Conservation (phyloP, 1,284 basidiomycete species). For the Neolentinus lepideus region DNA sequence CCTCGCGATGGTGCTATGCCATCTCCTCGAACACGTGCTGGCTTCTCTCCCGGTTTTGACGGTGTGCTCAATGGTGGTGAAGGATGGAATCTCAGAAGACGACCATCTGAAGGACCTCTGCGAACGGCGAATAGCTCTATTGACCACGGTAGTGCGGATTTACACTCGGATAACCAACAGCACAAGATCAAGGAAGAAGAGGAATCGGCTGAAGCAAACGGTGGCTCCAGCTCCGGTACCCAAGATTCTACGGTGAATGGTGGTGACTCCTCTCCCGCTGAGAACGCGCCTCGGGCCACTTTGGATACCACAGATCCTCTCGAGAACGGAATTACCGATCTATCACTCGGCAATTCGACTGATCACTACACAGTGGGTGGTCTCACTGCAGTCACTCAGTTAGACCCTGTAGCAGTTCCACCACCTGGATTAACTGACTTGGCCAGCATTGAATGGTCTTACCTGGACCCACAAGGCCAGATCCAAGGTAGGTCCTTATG, state of each 20-base stretch:
- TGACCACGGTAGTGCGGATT: conserved; percentile 25
- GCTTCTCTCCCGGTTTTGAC: conserved; percentile 55
- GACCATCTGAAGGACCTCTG: conserved; percentile 42
- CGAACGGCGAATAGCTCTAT: conserved; percentile 30
- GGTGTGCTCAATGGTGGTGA: conserved; percentile 63
- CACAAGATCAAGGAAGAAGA: conserved; percentile 53
- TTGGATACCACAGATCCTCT: background rate
- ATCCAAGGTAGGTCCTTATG: conserved; percentile 63
- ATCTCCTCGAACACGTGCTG: conserved; percentile 61
- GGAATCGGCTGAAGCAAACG: conserved; percentile 28
- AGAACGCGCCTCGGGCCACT: background rate
- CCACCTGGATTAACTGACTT: conserved; percentile 40
- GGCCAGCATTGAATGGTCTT: conserved; percentile 81
- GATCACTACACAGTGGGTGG: background rate
- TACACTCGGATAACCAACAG: conserved; percentile 29
- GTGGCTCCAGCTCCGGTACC: conserved; percentile 4
- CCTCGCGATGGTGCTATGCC: conserved; percentile 52
- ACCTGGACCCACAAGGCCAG: conserved; percentile 85
- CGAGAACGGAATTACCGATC: background rate
- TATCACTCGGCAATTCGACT: background rate
- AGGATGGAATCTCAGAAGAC: conserved; percentile 56
- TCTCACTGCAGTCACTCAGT: background rate
- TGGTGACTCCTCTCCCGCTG: background rate
- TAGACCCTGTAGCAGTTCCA: no score
- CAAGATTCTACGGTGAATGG: background rate